Evolutionary conservation across 2,329 filamentous ascomycete species (phyloP).

Genomic region (Fusarium sp.): DNA sequence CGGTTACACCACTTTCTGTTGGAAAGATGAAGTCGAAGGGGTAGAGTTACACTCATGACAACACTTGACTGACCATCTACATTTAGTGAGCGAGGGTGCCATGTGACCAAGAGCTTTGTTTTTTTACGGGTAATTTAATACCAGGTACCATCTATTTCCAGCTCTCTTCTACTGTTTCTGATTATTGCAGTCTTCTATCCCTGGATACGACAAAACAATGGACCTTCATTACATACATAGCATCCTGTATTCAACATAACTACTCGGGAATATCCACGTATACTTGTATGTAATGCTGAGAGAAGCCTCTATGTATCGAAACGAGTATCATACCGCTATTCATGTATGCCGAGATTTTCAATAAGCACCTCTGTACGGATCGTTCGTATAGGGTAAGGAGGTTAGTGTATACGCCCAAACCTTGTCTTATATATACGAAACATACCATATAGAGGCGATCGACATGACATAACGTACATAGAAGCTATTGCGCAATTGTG

Average conservation of each 20-base stretch:
- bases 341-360: not conserved
- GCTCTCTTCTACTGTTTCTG: not conserved
- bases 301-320: not conserved
- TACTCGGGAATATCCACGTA: not conserved
- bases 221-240: not conserved
- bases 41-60: constrained; percentile 1
- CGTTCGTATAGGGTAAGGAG: not conserved
- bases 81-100: not conserved
- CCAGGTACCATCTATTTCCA: not conserved
- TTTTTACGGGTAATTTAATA: not conserved
- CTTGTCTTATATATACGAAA: not conserved
- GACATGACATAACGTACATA: not conserved
- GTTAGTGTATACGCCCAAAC: not conserved
- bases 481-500: not conserved
- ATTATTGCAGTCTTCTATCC: not conserved
- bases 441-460: not conserved
- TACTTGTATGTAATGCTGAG: not conserved
- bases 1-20: constrained; percentile 10
- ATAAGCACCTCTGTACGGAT: not conserved
- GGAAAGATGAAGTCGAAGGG: constrained; percentile 3
- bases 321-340: not conserved
- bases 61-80: not conserved
- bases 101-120: not conserved
- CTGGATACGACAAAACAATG: not conserved
- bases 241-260: not conserved